Evolutionary conservation across 1,284 basidiomycete genomes (phyloP).

Genomic region (Uromyces viciae-fabae): DNA sequence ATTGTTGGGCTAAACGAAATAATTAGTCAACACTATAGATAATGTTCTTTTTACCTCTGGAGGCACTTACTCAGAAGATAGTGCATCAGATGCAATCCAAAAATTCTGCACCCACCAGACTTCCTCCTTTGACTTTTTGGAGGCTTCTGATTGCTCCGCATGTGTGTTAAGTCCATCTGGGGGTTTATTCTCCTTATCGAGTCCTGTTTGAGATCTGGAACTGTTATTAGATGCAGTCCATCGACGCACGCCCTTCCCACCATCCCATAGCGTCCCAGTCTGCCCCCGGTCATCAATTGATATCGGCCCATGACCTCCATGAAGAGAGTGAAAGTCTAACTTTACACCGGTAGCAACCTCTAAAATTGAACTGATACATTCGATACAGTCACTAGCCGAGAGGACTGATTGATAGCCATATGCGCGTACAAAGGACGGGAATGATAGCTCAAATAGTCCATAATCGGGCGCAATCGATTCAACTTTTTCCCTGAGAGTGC

Average conservation of each 20-base stretch:
- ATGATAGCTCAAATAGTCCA: constrained; percentile 87
- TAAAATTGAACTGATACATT: constrained; percentile 78
- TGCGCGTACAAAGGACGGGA: constrained; percentile 85
- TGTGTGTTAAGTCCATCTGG: constrained; percentile 52
- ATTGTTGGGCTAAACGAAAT: constrained; percentile 61
- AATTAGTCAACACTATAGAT: neutral
- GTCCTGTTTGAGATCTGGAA: neutral
- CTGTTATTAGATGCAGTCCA: constrained; percentile 49
- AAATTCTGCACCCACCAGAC: constrained; percentile 85
- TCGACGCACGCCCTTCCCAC: constrained; percentile 49
- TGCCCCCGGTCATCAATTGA: constrained; percentile 18
- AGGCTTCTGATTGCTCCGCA: constrained; percentile 29
- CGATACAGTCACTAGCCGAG: constrained; percentile 88
- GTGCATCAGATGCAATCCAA: constrained; percentile 85
- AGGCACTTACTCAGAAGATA: constrained; percentile 68
- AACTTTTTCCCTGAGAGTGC: constrained; percentile 73
- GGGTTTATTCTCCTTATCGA: constrained; percentile 45
- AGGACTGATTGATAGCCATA: constrained; percentile 82
- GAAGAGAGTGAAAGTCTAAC: constrained; percentile 67
- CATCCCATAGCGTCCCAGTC: constrained; percentile 48
- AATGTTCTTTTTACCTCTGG: constrained; percentile 10
- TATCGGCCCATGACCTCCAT: constrained; percentile 28
- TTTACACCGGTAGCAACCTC: constrained; percentile 85
- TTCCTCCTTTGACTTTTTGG: constrained; percentile 58
- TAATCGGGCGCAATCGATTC: constrained; percentile 91